These are phyloP conservation scores for Aspergillus tanneri DNA, from an alignment of 2,329 filamentous ascomycete genomes.

Conservation along the genomic window DNA sequence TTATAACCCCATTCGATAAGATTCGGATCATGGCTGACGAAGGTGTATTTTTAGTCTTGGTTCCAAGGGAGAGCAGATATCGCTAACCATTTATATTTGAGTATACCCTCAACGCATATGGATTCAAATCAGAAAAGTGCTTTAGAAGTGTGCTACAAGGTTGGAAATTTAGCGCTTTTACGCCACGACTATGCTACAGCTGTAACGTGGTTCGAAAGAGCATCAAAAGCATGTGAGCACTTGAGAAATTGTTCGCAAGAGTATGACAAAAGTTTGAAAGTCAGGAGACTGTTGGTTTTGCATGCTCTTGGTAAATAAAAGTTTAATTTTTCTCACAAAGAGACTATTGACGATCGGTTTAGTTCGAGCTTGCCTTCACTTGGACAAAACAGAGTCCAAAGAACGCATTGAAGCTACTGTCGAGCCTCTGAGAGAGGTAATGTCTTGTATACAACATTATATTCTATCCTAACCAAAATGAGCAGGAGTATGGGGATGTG, in stretches of 20 bases:
- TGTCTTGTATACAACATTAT: neutral
- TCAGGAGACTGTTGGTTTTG: slow-evolving; percentile 65
- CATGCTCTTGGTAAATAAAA: slow-evolving; percentile 58
- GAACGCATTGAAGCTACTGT: slow-evolving; percentile 59
- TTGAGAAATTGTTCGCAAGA: slow-evolving; percentile 52
- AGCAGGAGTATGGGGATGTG: slow-evolving; percentile 60
- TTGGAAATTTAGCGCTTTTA: slow-evolving; percentile 61
- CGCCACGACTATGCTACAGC: slow-evolving; percentile 58
- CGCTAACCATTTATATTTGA: slow-evolving; percentile 73
- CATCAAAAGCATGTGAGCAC: slow-evolving; percentile 57
- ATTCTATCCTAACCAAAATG: slow-evolving; percentile 1
- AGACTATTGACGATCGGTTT: slow-evolving; percentile 8
- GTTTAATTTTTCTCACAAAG: neutral
- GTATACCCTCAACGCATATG: slow-evolving; percentile 46
- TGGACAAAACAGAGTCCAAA: slow-evolving; percentile 46
- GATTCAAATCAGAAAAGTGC: slow-evolving; percentile 54
- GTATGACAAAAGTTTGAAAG: slow-evolving; percentile 59
- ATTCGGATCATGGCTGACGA: slow-evolving; percentile 3
- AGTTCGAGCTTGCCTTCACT: slow-evolving; percentile 29
- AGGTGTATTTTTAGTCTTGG: slow-evolving; percentile 61
- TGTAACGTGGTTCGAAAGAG: slow-evolving; percentile 70
- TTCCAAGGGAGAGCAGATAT: slow-evolving; percentile 70
- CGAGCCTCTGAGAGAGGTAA: slow-evolving; percentile 54
- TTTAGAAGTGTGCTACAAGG: slow-evolving; percentile 67
- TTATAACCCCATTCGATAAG: slow-evolving; percentile 4